Percentiles rank a stretch among this genome's conserved stretches.
Conservation (phyloP, 2,329 filamentous ascomycete species). For the Fusarium keratoplasticum region DNA sequence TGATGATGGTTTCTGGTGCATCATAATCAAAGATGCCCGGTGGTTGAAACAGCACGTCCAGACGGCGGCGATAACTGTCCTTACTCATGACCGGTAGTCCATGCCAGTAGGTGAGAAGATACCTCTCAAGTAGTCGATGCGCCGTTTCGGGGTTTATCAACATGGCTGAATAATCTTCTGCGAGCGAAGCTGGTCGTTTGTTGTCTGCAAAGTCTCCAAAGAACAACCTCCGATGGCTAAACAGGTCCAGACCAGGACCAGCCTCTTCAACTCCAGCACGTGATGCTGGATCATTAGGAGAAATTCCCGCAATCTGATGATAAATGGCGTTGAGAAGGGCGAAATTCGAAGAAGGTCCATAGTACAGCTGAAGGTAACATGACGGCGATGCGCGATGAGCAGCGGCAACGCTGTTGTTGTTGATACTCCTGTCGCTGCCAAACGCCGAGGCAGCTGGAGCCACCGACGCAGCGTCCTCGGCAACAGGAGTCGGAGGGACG, state of each 20-base stretch:
- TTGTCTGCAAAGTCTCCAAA: slow-evolving; percentile 53
- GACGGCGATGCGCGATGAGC: slow-evolving; percentile 58
- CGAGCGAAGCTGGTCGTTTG: slow-evolving; percentile 41
- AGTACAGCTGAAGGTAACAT: slow-evolving; percentile 58
- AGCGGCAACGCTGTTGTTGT: slow-evolving; percentile 57
- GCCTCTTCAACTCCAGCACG: slow-evolving; percentile 46
- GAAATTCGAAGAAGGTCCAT: slow-evolving; percentile 60
- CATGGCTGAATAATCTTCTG: slow-evolving; percentile 45
- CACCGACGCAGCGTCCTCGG: slow-evolving; percentile 14
- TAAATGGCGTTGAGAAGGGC: slow-evolving; percentile 52
- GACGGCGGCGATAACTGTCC: slow-evolving; percentile 48
- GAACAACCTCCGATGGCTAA: slow-evolving; percentile 45
- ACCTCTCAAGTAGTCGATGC: slow-evolving; percentile 52
- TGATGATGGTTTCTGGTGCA: slow-evolving; percentile 49
- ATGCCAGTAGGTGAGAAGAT: slow-evolving; percentile 54
- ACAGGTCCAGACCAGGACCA: slow-evolving; percentile 47
- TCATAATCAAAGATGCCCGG: slow-evolving; percentile 48
- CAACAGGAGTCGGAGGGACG: slow-evolving; percentile 31
- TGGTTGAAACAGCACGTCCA: slow-evolving; percentile 51
- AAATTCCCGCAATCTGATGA: slow-evolving; percentile 47
- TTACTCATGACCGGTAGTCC: slow-evolving; percentile 52
- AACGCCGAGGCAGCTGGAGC: slow-evolving; percentile 20
- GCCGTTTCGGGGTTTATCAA: slow-evolving; percentile 54
- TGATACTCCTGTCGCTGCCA: slow-evolving; percentile 44
- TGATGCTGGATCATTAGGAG: slow-evolving; percentile 32